Base-by-base conservation (phyloP, 345 rosid genomes). In the Linum tenue region DNA sequence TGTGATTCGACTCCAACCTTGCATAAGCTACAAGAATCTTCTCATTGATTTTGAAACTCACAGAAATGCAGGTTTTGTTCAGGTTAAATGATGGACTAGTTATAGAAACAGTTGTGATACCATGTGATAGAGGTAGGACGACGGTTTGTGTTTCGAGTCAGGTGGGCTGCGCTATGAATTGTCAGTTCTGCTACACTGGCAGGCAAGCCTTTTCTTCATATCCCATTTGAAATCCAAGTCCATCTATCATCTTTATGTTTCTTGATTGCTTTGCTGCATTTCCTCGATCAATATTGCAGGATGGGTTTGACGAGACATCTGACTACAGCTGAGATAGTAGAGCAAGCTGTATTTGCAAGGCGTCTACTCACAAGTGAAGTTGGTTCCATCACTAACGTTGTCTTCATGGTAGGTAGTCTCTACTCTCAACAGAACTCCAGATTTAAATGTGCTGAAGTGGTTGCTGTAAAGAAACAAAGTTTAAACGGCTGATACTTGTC, bases 121-220 rank as follows among this genome's bases (percentile, higher is more conserved):
- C 99, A 55, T 90, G 97, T 14, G 85, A 84, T 75, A 77, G 91
- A 16, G 95, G 95, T 55, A 86, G 97, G 76, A 84, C 79, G 8
- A 94, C 97, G 8, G 92, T 94, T 68, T 94, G 97, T 61, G 96
- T 90, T 62, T 88, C 99, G 9, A 90, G 99, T 64, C 96, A 90
- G 79, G 97, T 86, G 7, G 97, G 97, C 12, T 92, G 96, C 42
- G 95, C 95, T 62, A 88, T 94, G 97, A 88, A 88, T 74, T 94
- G 99, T 72, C 99, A 94, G 74, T 94, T 90, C 84, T 94, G 96
- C 77, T 94, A 74, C 76, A 85, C 96, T 58, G 92, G 99, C 74
- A 86, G 99, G 96, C 69, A 69, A 75, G 79, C 40, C 10, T 63
- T 43, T 37, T 37, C 37, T 62, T 44, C 66, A 5, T 36, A 56